phyloP scores from a whole-genome alignment of 177 flowering plant genomes.

The Vitis hybrid region DNA sequence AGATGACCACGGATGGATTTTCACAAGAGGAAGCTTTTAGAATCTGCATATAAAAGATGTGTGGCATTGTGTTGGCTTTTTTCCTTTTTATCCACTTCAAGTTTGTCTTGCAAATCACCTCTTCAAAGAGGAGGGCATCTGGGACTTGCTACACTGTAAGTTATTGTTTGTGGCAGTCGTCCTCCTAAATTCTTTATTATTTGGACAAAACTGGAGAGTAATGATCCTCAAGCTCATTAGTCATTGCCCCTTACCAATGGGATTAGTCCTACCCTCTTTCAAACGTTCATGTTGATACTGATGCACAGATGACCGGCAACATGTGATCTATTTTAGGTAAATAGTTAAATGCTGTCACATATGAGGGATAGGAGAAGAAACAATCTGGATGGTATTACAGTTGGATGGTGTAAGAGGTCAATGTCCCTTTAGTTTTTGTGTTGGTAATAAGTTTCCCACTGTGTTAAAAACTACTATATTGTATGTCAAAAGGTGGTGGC shows the following conservation, averaged over 20 bases:
- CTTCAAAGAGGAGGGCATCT: neutral
- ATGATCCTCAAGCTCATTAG: neutral
- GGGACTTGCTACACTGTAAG: neutral
- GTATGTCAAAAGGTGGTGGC: neutral
- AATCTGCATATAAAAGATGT: neutral
- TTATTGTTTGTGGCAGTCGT: neutral
- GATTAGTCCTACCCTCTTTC: no score
- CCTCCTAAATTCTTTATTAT: neutral
- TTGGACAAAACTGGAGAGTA: neutral
- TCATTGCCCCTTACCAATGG: neutral
- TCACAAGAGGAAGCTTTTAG: neutral
- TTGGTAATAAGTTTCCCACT: neutral
- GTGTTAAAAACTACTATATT: neutral
- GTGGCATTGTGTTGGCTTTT: neutral
- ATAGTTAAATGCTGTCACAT: neutral
- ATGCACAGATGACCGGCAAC: neutral
- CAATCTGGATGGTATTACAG: neutral
- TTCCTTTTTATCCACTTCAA: neutral
- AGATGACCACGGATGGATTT: neutral
- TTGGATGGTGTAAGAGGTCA: neutral
- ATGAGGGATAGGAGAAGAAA: neutral
- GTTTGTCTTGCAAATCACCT: neutral
- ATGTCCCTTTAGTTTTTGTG: neutral
- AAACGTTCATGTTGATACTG: neutral
- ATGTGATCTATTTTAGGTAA: neutral